Conservation (phyloP, 495 filamentous ascomycete genomes). For the Hypoxylon cercidicola region DNA sequence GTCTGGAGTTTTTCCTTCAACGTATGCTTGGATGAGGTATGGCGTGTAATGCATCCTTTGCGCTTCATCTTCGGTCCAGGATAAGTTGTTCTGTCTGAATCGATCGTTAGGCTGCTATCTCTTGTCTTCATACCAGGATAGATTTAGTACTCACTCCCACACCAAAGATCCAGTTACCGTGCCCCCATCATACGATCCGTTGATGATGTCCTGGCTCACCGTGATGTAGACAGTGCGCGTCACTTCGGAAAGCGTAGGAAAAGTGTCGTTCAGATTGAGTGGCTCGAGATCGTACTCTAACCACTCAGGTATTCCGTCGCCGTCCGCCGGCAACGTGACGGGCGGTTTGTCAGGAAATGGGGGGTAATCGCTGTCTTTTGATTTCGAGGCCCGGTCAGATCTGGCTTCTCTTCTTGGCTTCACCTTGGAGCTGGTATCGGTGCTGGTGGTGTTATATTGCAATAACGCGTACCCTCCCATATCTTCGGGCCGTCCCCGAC, state of each 20-base stretch:
- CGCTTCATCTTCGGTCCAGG: conserved; percentile 60
- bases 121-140: background rate
- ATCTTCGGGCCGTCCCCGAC: conserved; percentile 55
- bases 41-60: conserved; percentile 47
- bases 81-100: conserved; percentile 54
- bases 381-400: conserved; percentile 6
- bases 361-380: conserved; percentile 10
- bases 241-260: conserved; percentile 63
- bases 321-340: conserved; percentile 53
- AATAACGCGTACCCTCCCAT: conserved; percentile 64
- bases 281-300: conserved; percentile 66
- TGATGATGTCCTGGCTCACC: conserved; percentile 55
- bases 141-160: conserved; percentile 41
- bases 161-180: conserved; percentile 36
- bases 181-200: conserved; percentile 46
- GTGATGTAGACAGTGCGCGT: conserved; percentile 62
- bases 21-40: conserved; percentile 67
- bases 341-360: conserved; percentile 43
- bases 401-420: background rate
- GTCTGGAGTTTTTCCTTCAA: conserved; percentile 53
- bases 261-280: conserved; percentile 44
- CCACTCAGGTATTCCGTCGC: conserved; percentile 50
- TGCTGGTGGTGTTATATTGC: conserved; percentile 51
- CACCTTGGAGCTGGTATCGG: conserved; percentile 15
- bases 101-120: conserved; percentile 40